Base-by-base conservation (phyloP, 2,329 filamentous ascomycete genomes). In the Beauveria sp. region DNA sequence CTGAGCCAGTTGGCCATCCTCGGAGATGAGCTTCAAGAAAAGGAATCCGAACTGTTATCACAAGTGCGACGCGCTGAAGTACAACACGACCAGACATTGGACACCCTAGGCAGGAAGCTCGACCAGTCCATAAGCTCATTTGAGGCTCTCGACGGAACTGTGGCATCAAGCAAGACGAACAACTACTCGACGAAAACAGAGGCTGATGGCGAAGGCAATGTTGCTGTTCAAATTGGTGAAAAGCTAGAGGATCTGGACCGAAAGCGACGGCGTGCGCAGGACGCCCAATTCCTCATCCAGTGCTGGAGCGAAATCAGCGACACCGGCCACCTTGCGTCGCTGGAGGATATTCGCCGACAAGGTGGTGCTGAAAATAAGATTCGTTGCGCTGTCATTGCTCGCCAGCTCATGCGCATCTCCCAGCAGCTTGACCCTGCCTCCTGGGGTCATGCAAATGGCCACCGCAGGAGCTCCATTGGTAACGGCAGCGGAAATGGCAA, bases 301-400 rank as follows among this genome's bases (percentile, higher is more conserved):
- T 99, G 95, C 77, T 99, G 95, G 93, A 86, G 91, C 46, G 93
- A 98, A 70, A 91, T 99, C 67, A 93, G 88, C 74, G 93, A 96
- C 70, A 88, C 88, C 9, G 95, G 95, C 3, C 87, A 95, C 67
- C 81, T 98, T 61, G 88, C 89, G 9, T 87, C 89, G n/a, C 76
- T 99, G 53, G 91, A 98, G 73, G 92, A 96, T 65, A 87, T 98
- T 63, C 85, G 93, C 70, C 84, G 90, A 65, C 89, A 92, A 66
- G 91, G 91, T 1, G 89, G 89, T 28, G 89, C 90, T 12, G 93
- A 96, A 67, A 93, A 93, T 72, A 98, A 96, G 73, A 91, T 99
- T 51, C 86, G 92, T 63, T 97, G 93, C 68, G 95, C 95, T 40
- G 87, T 96, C 66, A 97, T 99, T 72, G 91, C 93, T 10, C 86